A percentile compares a stretch with the other conserved stretches of the same genome.
These are phyloP conservation scores for Hanseniaspora mollemarum DNA, from an alignment of 805 yeast genomes.

Conservation along the genomic window DNA sequence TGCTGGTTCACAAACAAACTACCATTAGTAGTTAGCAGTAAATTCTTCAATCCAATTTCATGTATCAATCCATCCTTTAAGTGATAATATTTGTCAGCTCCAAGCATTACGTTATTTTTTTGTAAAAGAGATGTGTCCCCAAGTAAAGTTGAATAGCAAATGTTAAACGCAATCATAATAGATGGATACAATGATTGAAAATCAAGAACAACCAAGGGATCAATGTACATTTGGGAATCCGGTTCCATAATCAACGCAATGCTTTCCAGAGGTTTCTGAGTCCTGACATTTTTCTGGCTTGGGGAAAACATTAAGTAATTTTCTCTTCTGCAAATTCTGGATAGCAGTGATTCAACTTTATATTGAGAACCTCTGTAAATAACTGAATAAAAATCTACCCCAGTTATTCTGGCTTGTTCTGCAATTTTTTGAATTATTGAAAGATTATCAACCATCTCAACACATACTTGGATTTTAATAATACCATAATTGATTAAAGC, in stretches of 20 bases:
- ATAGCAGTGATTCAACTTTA: slow-evolving; percentile 77
- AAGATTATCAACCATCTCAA: slow-evolving; percentile 1
- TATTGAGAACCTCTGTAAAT: slow-evolving; percentile 86
- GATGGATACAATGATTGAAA: slow-evolving; percentile 94
- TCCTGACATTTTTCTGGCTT: slow-evolving; percentile 63
- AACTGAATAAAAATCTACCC: slow-evolving; percentile 81
- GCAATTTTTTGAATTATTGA: slow-evolving; percentile 38
- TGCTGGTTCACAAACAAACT: slow-evolving; percentile 56
- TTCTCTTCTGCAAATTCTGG: slow-evolving; percentile 65
- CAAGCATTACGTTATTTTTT: slow-evolving; percentile 37
- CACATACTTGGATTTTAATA: not conserved
- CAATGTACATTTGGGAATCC: slow-evolving; percentile 65
- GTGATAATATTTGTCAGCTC: slow-evolving; percentile 37
- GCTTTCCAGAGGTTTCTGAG: slow-evolving; percentile 75
- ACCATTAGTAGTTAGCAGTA: slow-evolving; percentile 79
- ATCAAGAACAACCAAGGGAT: slow-evolving; percentile 82
- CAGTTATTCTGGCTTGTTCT: slow-evolving; percentile 76
- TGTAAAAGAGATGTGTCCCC: slow-evolving; percentile 51
- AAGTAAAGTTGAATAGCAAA: slow-evolving; percentile 64
- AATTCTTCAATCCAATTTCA: slow-evolving; percentile 43
- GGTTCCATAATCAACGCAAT: slow-evolving; percentile 93
- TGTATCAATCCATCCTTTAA: slow-evolving; percentile 42
- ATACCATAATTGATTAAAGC: slow-evolving; percentile 36
- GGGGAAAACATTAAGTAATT: slow-evolving; percentile 68
- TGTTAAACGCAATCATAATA: slow-evolving; percentile 78